Evolutionary conservation across 768 basidiomycete genomes (phyloP).

Genomic region (Boletus pseudo-olivaceus): DNA sequence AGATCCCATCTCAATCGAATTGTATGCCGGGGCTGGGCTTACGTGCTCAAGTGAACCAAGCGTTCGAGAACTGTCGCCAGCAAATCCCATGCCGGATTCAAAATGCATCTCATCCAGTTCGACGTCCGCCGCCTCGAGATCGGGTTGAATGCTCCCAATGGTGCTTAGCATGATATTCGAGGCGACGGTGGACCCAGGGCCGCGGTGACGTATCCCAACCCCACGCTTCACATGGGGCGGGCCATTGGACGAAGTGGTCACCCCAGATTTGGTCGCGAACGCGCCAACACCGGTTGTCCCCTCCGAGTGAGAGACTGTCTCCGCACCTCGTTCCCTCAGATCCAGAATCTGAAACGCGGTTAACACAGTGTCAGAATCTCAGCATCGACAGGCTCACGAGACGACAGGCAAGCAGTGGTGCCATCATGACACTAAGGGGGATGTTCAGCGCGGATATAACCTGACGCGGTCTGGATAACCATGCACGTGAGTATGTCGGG

Average conservation of each 20-base stretch:
- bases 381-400: slow-evolving; percentile 42
- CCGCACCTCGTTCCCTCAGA: slow-evolving; percentile 76
- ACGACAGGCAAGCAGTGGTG: slow-evolving; percentile 74
- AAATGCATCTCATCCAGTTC: slow-evolving; percentile 55
- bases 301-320: slow-evolving; percentile 72
- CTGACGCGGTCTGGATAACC: slow-evolving; percentile 60
- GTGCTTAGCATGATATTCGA: slow-evolving; percentile 65
- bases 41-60: slow-evolving; percentile 28
- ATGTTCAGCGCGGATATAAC: slow-evolving; percentile 83
- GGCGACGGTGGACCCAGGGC: slow-evolving; percentile 49
- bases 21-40: slow-evolving; percentile 52
- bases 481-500: slow-evolving; percentile 9
- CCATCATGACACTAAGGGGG: slow-evolving; percentile 81
- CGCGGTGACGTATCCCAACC: slow-evolving; percentile 47
- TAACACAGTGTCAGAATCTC: neutral
- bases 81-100: slow-evolving; percentile 50
- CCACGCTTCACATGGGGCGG: slow-evolving; percentile 22
- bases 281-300: slow-evolving; percentile 59
- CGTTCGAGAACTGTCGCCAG: slow-evolving; percentile 40
- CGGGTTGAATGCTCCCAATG: slow-evolving; percentile 56
- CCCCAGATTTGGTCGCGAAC: slow-evolving; percentile 60
- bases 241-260: slow-evolving; percentile 25
- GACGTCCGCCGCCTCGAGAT: slow-evolving; percentile 48
- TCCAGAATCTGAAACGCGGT: slow-evolving; percentile 64
- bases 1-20: slow-evolving; percentile 40